These are phyloP conservation scores for Syzygium aqueum DNA, from an alignment of 345 rosid species.

Conservation along the genomic window DNA sequence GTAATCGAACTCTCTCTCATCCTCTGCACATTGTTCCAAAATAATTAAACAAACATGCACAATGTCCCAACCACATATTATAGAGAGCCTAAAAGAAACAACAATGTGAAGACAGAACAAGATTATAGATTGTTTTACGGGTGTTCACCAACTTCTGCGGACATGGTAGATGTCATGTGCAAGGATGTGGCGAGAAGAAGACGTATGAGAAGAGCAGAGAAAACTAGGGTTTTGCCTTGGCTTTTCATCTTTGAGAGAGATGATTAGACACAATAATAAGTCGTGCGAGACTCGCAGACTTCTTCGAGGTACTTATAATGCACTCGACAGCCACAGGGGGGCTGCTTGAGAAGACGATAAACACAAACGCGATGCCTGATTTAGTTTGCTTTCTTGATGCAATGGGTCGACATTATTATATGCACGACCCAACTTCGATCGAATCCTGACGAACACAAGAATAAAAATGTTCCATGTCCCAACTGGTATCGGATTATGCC, in stretches of 20 bases:
- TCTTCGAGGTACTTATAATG: background rate
- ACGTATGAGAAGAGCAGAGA: background rate
- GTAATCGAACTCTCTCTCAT: constrained; percentile 52
- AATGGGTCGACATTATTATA: background rate
- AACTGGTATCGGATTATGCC: background rate
- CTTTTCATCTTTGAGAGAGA: background rate
- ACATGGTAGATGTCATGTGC: background rate
- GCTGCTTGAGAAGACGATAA: no score
- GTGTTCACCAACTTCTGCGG: background rate
- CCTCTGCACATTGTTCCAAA: constrained; percentile 23
- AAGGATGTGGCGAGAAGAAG: background rate
- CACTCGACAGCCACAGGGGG: no score
- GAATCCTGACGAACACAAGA: no score
- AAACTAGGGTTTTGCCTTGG: background rate
- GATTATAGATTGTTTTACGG: background rate
- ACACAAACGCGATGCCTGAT: background rate
- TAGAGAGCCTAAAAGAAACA: no score
- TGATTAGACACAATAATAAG: background rate
- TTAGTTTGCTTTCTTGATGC: background rate
- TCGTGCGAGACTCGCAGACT: background rate
- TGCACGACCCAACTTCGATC: background rate
- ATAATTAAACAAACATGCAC: no score
- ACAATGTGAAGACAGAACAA: background rate
- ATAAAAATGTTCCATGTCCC: no score
- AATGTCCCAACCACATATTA: no score